These are phyloP conservation scores for Immersiella caudata DNA, from an alignment of 495 filamentous ascomycete genomes.

Conservation along the genomic window DNA sequence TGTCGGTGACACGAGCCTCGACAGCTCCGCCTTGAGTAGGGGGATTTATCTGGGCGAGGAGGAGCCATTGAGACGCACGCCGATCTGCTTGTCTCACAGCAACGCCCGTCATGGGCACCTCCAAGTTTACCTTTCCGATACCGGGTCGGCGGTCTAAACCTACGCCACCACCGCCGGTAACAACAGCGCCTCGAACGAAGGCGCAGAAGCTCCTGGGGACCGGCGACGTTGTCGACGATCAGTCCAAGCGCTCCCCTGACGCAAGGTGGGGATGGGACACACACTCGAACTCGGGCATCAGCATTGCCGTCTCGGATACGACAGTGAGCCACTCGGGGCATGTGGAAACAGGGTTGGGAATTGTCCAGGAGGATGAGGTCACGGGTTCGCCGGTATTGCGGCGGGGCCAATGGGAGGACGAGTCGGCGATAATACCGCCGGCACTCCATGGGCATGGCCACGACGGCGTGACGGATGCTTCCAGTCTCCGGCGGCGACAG, in stretches of 20 bases:
- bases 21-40: conserved; percentile 12
- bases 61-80: background rate
- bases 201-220: conserved; percentile 51
- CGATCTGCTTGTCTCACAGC: conserved; percentile 12
- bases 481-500: conserved; percentile 45
- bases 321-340: conserved; percentile 37
- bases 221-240: conserved; percentile 35
- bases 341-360: conserved; percentile 23
- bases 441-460: conserved; percentile 26
- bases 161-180: conserved; percentile 23
- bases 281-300: conserved; percentile 50
- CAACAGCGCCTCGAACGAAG: conserved; percentile 42
- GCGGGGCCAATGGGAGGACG: conserved; percentile 46
- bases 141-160: conserved; percentile 51
- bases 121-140: conserved; percentile 57
- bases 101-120: conserved; percentile 48
- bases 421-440: conserved; percentile 51
- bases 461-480: conserved; percentile 39
- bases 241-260: conserved; percentile 29
- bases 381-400: conserved; percentile 20
- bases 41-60: background rate
- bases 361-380: conserved; percentile 20
- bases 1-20: conserved; percentile 25
- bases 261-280: conserved; percentile 46
- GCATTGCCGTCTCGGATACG: conserved; percentile 53